These are phyloP conservation scores for Quercus phellos DNA, from an alignment of 331 rosid genomes.

Conservation along the genomic window DNA sequence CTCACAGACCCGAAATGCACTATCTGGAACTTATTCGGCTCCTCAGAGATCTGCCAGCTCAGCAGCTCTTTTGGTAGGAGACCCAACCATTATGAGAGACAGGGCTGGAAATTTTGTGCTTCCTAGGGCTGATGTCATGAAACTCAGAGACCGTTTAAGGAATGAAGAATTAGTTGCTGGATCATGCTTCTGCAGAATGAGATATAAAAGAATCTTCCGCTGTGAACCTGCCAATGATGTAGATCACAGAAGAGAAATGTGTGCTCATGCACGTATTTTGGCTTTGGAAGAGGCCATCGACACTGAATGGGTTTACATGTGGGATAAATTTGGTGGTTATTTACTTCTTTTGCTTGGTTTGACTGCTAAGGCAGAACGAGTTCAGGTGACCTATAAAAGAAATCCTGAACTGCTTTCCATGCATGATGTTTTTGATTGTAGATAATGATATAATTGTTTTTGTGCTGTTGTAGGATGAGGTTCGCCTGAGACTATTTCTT, in stretches of 20 bases:
- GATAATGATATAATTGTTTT: neutral
- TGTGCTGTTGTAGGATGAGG: constrained; percentile 70
- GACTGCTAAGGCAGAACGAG: constrained; percentile 93
- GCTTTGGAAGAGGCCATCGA: constrained; percentile 97
- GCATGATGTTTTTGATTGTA: neutral
- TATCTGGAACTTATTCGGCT: constrained; percentile 97
- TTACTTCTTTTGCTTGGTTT: constrained; percentile 94
- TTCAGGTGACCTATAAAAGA: constrained; percentile 55
- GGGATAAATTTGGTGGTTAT: constrained; percentile 99
- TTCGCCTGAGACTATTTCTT: constrained; percentile 94
- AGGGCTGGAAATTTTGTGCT: constrained; percentile 98
- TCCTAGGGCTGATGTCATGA: constrained; percentile 98
- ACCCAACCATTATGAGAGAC: constrained; percentile 79
- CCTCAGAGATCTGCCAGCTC: constrained; percentile 99
- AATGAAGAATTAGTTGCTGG: constrained; percentile 96
- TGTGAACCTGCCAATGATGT: constrained; percentile 68
- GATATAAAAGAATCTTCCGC: constrained; percentile 50
- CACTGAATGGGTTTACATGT: constrained; percentile 99
- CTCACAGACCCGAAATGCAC: constrained; percentile 91
- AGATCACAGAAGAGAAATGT: constrained; percentile 86
- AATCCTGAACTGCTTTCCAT: neutral
- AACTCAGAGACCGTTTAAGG: constrained; percentile 94
- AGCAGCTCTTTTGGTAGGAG: constrained; percentile 96
- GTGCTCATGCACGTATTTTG: constrained; percentile 98
- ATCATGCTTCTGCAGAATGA: constrained; percentile 67